A percentile compares a stretch with the other conserved stretches of the same genome.
phyloP scores from a whole-genome alignment of 257 asterid species.

The Buddleja alternifolia region DNA sequence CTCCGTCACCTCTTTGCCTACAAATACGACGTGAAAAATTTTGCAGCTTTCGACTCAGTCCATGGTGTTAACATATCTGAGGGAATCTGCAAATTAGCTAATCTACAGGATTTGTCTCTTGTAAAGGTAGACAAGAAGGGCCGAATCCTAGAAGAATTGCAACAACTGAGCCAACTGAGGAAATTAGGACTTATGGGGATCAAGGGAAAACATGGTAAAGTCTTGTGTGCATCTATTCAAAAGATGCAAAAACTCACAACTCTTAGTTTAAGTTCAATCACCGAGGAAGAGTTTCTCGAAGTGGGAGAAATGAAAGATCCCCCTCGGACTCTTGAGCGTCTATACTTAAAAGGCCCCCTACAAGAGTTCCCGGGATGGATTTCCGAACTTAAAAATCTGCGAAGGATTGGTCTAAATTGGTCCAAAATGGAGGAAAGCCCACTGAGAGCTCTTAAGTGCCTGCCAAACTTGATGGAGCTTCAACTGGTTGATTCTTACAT shows the following conservation, averaged over 20 bases:
- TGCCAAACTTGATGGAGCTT: conserved; percentile 40
- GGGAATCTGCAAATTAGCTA: conserved; percentile 26
- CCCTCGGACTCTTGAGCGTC: conserved; percentile 29
- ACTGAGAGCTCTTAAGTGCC: conserved; percentile 17
- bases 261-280: conserved; percentile 34
- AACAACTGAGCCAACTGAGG: conserved; percentile 37
- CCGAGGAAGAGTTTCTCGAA: conserved; percentile 27
- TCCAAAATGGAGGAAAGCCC: conserved; percentile 30
- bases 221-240: conserved; percentile 34
- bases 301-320: conserved; percentile 26
- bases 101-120: conserved; percentile 36
- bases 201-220: conserved; percentile 29
- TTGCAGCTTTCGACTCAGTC: conserved; percentile 1
- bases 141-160: conserved; percentile 27
- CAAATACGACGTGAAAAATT: neutral
- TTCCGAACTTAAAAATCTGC: conserved; percentile 23
- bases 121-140: conserved; percentile 31
- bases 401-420: conserved; percentile 31
- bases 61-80: conserved; percentile 30
- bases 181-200: conserved; percentile 45
- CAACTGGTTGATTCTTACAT: conserved; percentile 33
- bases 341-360: conserved; percentile 40
- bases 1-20: conserved; percentile 48
- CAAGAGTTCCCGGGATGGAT: conserved; percentile 30
- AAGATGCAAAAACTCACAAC: conserved; percentile 32